Evolutionary conservation across 208 protist genomes (phyloP).

Genomic region (Acanthamoeba triangularis): DNA sequence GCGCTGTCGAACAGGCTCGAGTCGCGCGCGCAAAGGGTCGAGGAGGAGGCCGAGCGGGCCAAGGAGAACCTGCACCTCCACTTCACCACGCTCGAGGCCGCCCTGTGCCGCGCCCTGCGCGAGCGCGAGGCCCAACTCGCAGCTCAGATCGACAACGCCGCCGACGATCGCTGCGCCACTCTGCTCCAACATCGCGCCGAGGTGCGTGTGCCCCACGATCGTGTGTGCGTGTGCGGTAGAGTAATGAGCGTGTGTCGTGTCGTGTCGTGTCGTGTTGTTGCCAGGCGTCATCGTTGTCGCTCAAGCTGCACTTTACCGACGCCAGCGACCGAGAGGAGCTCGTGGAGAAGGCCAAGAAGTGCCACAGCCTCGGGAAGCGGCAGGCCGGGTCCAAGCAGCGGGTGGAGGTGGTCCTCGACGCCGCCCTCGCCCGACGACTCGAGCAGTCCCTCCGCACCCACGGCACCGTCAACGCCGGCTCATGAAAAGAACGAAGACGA

Average conservation of each 20-base stretch:
- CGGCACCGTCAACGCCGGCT: neutral
- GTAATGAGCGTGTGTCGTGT: too few relatives aligned
- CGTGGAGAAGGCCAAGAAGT: neutral
- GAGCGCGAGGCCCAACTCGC: neutral
- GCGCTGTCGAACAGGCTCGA: neutral
- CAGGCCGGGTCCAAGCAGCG: neutral
- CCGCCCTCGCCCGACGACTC: neutral
- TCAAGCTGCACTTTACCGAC: neutral
- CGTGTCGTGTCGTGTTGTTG: neutral
- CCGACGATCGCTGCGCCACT: neutral
- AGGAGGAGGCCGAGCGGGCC: conserved; percentile 47
- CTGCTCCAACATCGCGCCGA: neutral
- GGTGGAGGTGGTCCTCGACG: neutral
- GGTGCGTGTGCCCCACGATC: neutral
- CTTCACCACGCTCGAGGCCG: conserved; percentile 17
- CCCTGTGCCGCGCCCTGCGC: neutral
- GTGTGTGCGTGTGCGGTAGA: neutral
- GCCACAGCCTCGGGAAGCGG: neutral
- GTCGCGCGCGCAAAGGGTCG: neutral
- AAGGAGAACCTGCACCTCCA: conserved; percentile 59
- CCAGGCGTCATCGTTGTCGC: neutral
- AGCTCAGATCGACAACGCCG: neutral
- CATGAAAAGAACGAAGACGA: neutral
- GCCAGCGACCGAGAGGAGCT: neutral
- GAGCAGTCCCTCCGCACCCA: neutral